Base-by-base conservation (phyloP, 169 alveolate genomes). In the Theileria annulata region DNA sequence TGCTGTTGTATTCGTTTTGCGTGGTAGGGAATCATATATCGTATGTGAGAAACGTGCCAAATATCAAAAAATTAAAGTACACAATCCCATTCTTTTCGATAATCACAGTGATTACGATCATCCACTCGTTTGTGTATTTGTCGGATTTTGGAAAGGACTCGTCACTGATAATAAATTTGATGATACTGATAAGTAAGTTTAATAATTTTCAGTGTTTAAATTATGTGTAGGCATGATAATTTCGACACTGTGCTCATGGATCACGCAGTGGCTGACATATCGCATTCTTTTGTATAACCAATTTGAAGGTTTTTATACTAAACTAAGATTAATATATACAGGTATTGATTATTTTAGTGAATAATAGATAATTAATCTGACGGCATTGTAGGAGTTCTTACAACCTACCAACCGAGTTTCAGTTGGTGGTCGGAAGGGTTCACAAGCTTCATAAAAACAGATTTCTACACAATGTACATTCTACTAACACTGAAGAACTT, bases 261-360 rank as follows among this genome's bases (percentile, higher is more conserved):
- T 59, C 31, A 51, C 78, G 47, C 88, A 80, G 79, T 80, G 82
- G 88, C 73, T 58, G 56, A 47, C 88, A 8, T 76, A 80, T 30
- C 56, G 54, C 67, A 6, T 66, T n/a, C 73, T 58, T 71, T 2
- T 63, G 17, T 51, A 60, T 31, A 51, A 75, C 33, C 85, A 75
- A 51, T 80, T 80, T 54, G 67, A 76, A 4, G 2, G 66, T 0
- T 1, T 80, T 15, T 54, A 80, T 51, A 75, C 77, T 1, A 42
- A 49, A 13, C 42, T 69, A 4, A 27, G 77, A n/a, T 31, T 69
- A 33, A 56, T 69, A 69, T 69, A 69, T 49, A 27, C 77, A 42
- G 37, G 75, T 69, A 42, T 4, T 42, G 48, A 19, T 28, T 48
- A 42, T 60, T 6, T 3, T 17, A 15, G 15, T 47, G 56, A 21